These are phyloP conservation scores for Mucor mucedo DNA, from an alignment of 371 early-diverging fungal species.

Conservation along the genomic window DNA sequence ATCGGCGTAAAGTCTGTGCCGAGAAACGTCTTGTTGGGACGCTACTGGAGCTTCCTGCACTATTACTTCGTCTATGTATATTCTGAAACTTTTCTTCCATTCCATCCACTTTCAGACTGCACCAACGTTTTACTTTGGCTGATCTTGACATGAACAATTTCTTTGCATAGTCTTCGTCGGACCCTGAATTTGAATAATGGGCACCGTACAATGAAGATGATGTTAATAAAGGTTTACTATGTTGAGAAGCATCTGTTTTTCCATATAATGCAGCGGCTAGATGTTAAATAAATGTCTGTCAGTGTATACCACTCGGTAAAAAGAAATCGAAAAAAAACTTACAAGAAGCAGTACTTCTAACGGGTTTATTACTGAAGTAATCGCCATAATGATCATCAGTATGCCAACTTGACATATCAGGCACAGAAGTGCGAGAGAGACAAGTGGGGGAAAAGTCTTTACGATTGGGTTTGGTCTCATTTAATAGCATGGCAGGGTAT, in stretches of 20 bases:
- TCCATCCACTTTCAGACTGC: slow-evolving; percentile 13
- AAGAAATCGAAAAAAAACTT: slow-evolving; percentile 1
- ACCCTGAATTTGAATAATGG: slow-evolving; percentile 9
- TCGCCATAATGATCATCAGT: background rate
- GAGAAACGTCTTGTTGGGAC: slow-evolving; percentile 6
- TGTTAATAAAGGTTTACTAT: slow-evolving; percentile 12
- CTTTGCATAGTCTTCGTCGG: slow-evolving; percentile 41
- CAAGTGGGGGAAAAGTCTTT: background rate
- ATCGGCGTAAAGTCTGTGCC: slow-evolving; percentile 12
- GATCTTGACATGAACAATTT: slow-evolving; percentile 49
- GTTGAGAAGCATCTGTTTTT: background rate
- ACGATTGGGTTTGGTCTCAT: slow-evolving; percentile 5
- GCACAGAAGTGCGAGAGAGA: slow-evolving; percentile 10
- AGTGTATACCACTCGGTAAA: too few relatives aligned
- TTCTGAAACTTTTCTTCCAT: slow-evolving; percentile 8
- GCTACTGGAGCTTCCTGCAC: slow-evolving; percentile 13
- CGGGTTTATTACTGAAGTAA: slow-evolving; percentile 17
- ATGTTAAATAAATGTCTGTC: background rate
- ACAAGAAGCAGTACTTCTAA: slow-evolving; percentile 5
- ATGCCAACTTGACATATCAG: slow-evolving; percentile 12
- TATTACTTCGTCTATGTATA: slow-evolving; percentile 11
- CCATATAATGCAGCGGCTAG: slow-evolving; percentile 8
- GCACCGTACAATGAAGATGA: slow-evolving; percentile 24
- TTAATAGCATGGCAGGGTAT: slow-evolving; percentile 42
- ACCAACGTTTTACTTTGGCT: slow-evolving; percentile 51